Percentiles rank a stretch among this genome's conserved stretches.
Evolutionary conservation across 2,329 filamentous ascomycete genomes (phyloP).

Genomic region (Colletotrichum filicis): DNA sequence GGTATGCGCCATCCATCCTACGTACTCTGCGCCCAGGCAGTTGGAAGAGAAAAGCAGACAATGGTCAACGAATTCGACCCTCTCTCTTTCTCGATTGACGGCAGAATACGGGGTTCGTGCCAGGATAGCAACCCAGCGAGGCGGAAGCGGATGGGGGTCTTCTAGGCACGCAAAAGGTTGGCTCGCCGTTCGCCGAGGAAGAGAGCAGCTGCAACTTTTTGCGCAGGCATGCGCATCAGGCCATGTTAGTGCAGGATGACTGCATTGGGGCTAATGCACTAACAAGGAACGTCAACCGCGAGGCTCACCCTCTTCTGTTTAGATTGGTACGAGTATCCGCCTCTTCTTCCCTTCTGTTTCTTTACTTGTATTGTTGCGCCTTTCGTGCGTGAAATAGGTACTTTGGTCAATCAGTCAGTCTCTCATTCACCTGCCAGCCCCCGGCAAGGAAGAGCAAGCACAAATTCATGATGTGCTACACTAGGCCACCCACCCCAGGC

Average conservation of each 20-base stretch:
- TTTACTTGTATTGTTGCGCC: background rate
- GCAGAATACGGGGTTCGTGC: conserved; percentile 6
- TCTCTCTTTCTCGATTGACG: background rate
- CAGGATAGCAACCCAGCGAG: conserved; percentile 18
- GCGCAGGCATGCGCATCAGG: conserved; percentile 6
- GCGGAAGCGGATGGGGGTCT: conserved; percentile 27
- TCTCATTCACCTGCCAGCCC: background rate
- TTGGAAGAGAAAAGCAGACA: background rate
- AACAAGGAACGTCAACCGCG: conserved; percentile 9
- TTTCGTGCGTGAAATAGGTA: background rate
- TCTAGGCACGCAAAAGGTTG: background rate
- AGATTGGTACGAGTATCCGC: background rate
- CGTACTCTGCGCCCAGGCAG: background rate
- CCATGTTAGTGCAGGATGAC: conserved; percentile 28
- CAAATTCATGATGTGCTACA: too few species aligned
- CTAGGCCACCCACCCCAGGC: background rate
- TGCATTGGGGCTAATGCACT: conserved; percentile 23
- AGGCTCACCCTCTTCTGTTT: background rate
- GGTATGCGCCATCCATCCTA: background rate
- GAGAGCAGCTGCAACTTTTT: background rate
- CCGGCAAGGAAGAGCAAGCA: background rate
- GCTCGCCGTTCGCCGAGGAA: conserved; percentile 1
- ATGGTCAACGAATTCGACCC: background rate
- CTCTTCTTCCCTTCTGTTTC: background rate
- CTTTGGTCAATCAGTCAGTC: background rate